Evolutionary conservation across 768 basidiomycete genomes (phyloP).

Genomic region (Kwoniella dendrophila): DNA sequence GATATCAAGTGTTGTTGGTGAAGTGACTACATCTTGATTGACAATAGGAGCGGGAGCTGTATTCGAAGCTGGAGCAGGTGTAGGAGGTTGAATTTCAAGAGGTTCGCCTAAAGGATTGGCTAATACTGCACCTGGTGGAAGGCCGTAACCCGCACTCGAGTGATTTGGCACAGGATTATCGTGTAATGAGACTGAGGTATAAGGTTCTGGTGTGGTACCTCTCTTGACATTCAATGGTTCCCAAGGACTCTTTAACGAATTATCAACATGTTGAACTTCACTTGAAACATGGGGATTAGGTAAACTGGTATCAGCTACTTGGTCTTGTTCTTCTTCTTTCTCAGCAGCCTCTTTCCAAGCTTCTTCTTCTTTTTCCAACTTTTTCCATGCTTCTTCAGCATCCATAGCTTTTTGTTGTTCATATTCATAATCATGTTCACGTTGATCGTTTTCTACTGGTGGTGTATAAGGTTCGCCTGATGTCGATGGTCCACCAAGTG

Average conservation of each 20-base stretch:
- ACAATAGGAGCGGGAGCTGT: neutral
- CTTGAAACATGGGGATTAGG: slow-evolving; percentile 15
- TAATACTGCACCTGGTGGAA: neutral
- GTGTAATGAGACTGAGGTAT: neutral
- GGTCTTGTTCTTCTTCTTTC: slow-evolving; percentile 11
- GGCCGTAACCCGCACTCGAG: neutral
- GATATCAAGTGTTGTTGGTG: slow-evolving; percentile 8
- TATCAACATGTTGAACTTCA: neutral
- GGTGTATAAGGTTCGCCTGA: neutral
- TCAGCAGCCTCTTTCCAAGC: slow-evolving; percentile 23
- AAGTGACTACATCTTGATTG: slow-evolving; percentile 5
- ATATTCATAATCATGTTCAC: slow-evolving; percentile 42
- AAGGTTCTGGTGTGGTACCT: slow-evolving; percentile 26
- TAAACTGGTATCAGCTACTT: neutral
- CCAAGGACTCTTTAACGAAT: slow-evolving; percentile 31
- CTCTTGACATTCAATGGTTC: slow-evolving; percentile 44
- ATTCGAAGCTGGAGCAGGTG: neutral
- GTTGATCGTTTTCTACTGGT: neutral
- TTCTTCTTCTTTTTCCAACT: slow-evolving; percentile 29
- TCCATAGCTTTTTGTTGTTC: slow-evolving; percentile 40
- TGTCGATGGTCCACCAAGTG: neutral
- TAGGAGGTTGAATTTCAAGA: slow-evolving; percentile 2
- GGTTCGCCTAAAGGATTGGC: slow-evolving; percentile 2
- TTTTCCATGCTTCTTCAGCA: slow-evolving; percentile 24
- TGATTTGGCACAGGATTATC: too few relatives aligned